These are phyloP conservation scores for Harringtonia lauricola DNA, from an alignment of 2,329 filamentous ascomycete species.

Conservation along the genomic window DNA sequence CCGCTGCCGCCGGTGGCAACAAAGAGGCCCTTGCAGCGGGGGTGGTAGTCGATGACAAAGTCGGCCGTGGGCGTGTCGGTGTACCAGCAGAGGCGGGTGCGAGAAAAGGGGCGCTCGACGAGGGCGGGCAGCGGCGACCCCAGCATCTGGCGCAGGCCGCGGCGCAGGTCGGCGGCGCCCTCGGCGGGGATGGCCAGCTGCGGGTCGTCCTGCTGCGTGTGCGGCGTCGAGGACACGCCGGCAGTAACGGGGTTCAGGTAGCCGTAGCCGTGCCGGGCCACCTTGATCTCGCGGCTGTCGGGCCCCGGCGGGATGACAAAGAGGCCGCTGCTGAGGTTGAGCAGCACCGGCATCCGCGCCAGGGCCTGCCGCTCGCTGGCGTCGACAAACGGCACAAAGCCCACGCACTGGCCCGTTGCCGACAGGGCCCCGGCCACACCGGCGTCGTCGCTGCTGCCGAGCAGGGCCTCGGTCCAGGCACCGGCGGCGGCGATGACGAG, in stretches of 20 bases:
- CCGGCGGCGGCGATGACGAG: conserved; percentile 74
- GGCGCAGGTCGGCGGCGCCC: conserved; percentile 49
- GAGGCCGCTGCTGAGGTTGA: conserved; percentile 60
- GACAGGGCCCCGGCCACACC: conserved; percentile 66
- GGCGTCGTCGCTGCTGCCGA: conserved; percentile 37
- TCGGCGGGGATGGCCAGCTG: conserved; percentile 43
- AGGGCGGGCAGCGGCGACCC: conserved; percentile 43
- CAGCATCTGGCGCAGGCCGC: conserved; percentile 50
- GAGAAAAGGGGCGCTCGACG: conserved; percentile 46
- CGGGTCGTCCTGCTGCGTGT: conserved; percentile 37
- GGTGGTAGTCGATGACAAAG: conserved; percentile 62
- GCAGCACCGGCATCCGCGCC: conserved; percentile 55
- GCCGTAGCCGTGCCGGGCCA: conserved; percentile 59
- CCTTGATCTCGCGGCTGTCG: conserved; percentile 46
- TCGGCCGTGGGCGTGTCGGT: conserved; percentile 61
- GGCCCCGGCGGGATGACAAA: conserved; percentile 61
- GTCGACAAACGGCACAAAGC: conserved; percentile 60
- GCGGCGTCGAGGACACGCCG: conserved; percentile 26
- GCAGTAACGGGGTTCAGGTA: conserved; percentile 45
- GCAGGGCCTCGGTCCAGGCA: conserved; percentile 62
- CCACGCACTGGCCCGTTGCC: conserved; percentile 73
- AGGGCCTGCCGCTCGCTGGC: conserved; percentile 57
- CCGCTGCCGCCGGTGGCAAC: conserved; percentile 53
- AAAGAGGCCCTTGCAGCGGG: conserved; percentile 46
- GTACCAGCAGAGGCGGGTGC: conserved; percentile 64